Percentiles rank a stretch among this genome's conserved stretches.
Evolutionary conservation across 2,329 filamentous ascomycete species (phyloP).

Genomic region (Catunica adiposa): DNA sequence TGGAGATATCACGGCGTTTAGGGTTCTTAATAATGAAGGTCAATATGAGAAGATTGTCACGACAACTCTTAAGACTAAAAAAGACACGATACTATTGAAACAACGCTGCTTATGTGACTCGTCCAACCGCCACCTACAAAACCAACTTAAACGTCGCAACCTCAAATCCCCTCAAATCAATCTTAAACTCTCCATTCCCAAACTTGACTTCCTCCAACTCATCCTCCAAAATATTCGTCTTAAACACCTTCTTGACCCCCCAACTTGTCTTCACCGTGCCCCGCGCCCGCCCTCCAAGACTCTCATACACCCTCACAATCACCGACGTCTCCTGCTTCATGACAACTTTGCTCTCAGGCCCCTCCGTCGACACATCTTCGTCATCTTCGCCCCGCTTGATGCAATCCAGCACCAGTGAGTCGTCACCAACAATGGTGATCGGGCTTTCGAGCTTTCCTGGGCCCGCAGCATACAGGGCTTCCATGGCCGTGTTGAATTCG

Average conservation of each 20-base stretch:
- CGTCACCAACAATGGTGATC: slow-evolving; percentile 49
- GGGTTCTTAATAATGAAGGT: too few species aligned
- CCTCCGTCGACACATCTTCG: slow-evolving; percentile 45
- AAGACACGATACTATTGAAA: not conserved
- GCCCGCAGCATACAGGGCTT: slow-evolving; percentile 16
- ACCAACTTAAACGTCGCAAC: slow-evolving; percentile 62
- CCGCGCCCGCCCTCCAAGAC: slow-evolving; percentile 62
- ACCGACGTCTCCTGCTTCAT: slow-evolving; percentile 52
- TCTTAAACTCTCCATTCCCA: slow-evolving; percentile 32
- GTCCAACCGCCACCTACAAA: slow-evolving; percentile 22
- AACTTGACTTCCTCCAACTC: slow-evolving; percentile 44
- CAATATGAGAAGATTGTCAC: too few species aligned
- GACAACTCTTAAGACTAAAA: too few species aligned
- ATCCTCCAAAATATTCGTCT: slow-evolving; percentile 80
- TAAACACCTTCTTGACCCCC: slow-evolving; percentile 59
- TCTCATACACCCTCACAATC: slow-evolving; percentile 75
- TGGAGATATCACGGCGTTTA: too few species aligned
- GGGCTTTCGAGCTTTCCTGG: slow-evolving; percentile 24
- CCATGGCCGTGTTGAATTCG: slow-evolving; percentile 76
- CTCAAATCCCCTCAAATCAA: slow-evolving; percentile 65
- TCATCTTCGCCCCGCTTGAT: slow-evolving; percentile 90
- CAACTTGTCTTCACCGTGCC: slow-evolving; percentile 53
- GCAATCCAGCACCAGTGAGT: slow-evolving; percentile 64
- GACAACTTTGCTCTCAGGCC: slow-evolving; percentile 33
- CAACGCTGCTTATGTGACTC: not conserved